Evolutionary conservation across 495 filamentous ascomycete genomes (phyloP).

Genomic region (Penicillium coprophilum): DNA sequence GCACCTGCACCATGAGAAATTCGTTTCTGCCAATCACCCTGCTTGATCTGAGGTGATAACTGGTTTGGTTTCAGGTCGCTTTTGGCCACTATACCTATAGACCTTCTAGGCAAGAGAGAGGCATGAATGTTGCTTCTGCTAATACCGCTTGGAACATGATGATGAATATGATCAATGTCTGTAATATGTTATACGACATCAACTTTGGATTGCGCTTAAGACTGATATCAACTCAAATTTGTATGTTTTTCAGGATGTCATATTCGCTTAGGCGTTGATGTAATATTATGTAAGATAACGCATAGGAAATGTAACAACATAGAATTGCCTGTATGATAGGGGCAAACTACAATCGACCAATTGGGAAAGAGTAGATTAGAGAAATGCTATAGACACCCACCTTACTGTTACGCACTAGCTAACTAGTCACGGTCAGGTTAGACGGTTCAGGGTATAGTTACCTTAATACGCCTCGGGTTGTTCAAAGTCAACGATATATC

Average conservation of each 20-base stretch:
- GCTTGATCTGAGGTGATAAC: neutral
- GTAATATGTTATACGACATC: neutral
- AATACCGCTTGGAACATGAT: neutral
- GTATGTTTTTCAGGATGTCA: neutral
- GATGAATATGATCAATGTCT: neutral
- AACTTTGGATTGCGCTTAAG: neutral
- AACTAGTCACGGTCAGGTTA: too few species aligned
- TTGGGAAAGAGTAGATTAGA: too few species aligned
- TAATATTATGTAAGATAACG: neutral
- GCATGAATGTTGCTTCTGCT: neutral
- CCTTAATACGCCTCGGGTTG: too few species aligned
- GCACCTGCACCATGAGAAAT: conserved; percentile 18
- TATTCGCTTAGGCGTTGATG: neutral
- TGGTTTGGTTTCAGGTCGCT: neutral
- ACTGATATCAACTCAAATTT: neutral
- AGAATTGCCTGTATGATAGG: too few species aligned
- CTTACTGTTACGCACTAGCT: too few species aligned
- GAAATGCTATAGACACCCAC: too few species aligned
- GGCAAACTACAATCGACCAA: too few species aligned
- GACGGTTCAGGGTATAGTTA: too few species aligned
- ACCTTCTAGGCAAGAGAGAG: neutral
- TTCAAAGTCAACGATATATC: too few species aligned
- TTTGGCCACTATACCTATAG: neutral
- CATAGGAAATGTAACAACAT: too few species aligned
- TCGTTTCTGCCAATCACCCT: neutral